Evolutionary conservation across 768 basidiomycete species (phyloP), one percentile per base, ranked within the genome.

Genomic region (Kwoniella heveanensis): DNA sequence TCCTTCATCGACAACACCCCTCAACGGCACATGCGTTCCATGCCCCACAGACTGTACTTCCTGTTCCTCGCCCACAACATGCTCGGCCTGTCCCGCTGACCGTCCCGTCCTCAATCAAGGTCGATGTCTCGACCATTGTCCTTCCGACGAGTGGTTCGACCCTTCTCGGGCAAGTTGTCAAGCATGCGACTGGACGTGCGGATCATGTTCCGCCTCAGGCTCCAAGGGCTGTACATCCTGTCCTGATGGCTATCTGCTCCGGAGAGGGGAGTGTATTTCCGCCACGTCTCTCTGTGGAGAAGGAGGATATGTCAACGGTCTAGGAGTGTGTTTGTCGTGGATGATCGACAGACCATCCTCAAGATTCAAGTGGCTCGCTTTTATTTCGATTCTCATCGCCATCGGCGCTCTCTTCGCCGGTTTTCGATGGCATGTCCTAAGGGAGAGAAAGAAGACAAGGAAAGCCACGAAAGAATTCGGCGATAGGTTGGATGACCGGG

Each of bases 11-110:
- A 72, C 72, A 0, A 60, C 67, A 32, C 52, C 65, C 37, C 21
- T 46, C 12, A 74, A 70, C 60, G 68, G 62, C 0, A 71, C 72
- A 15, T 79, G 78, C 57, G 27, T 57, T 2, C 54, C 73, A 0
- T 79, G 78, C 60, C 64, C 73, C 6, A 55, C 67, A 5, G 71
- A 73, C 55, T 77, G 77, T 39, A 54, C 69, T 2, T 72, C 72
- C 21, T 79, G 78, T 51, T 66, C 73, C 22, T 57, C 63, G 13
- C 57, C 73, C 9, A 48, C 65, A 1, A 9, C 52, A 22, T 77
- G 76, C 30, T 51, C 66, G 22, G 27, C 75, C 7, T 79, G 78
- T 60, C 68, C 73, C 2, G 2, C 63, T 3, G 15, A 39, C 27
- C 58, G 60, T 10, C 78, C 78, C 2, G 62, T 77, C 25, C 62